Conservation (phyloP, 352 stramenopile species). For the Phytophthora fragariaefolia region DNA sequence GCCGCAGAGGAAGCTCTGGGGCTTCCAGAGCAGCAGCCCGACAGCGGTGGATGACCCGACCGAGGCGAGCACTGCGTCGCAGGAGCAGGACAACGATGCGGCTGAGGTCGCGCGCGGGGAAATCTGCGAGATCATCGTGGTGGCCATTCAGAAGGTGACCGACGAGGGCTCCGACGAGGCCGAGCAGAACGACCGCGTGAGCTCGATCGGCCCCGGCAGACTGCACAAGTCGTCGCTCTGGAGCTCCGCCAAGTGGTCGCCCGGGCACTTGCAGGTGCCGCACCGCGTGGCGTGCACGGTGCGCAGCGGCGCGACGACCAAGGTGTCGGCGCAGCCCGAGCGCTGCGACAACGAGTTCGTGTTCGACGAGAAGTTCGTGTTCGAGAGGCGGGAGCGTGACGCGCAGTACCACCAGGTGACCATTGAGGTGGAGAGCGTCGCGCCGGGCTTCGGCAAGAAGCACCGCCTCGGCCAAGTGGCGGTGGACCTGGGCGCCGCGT, state of each 20-base stretch:
- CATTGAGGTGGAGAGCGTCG: slow-evolving; percentile 40
- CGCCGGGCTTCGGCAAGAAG: slow-evolving; percentile 33
- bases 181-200: slow-evolving; percentile 12
- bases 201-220: slow-evolving; percentile 7
- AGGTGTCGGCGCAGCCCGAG: slow-evolving; percentile 34
- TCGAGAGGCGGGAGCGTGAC: slow-evolving; percentile 41
- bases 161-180: slow-evolving; percentile 2
- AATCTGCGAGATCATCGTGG: slow-evolving; percentile 48
- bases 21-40: slow-evolving; percentile 37
- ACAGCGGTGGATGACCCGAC: slow-evolving; percentile 36
- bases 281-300: slow-evolving; percentile 38
- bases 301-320: slow-evolving; percentile 35
- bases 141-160: slow-evolving; percentile 44
- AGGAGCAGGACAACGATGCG: slow-evolving; percentile 8
- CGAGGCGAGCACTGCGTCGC: slow-evolving; percentile 16
- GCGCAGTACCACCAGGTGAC: slow-evolving; percentile 39
- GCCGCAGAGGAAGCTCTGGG: slow-evolving; percentile 34
- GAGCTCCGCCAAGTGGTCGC: slow-evolving; percentile 28
- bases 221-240: slow-evolving; percentile 30
- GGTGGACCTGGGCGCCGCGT: slow-evolving; percentile 45
- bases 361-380: slow-evolving; percentile 58
- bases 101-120: slow-evolving; percentile 28
- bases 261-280: slow-evolving; percentile 22
- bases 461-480: slow-evolving; percentile 38
- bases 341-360: slow-evolving; percentile 31